A percentile compares a stretch with the other conserved stretches of the same genome.
These are phyloP conservation scores for Pichia scutulata DNA, from an alignment of 805 yeast species.

Conservation along the genomic window DNA sequence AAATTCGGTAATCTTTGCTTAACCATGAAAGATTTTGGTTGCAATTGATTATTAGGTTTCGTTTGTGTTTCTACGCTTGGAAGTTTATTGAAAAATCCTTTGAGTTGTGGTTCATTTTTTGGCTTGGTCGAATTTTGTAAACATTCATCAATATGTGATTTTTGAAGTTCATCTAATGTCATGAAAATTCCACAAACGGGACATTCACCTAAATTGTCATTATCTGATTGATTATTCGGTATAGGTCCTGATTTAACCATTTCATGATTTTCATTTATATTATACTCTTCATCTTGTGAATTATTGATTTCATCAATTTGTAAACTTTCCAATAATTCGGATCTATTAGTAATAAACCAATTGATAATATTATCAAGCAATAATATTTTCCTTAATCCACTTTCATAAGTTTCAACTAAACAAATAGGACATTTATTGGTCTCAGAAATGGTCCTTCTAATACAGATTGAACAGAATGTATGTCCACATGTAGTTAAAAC, in stretches of 20 bases:
- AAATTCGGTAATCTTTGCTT: constrained; percentile 47
- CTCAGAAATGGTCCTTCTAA: constrained; percentile 57
- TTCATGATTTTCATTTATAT: constrained; percentile 20
- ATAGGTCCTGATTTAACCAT: background rate
- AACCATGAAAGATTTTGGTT: constrained; percentile 14
- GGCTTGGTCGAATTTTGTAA: constrained; percentile 19
- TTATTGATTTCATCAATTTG: constrained; percentile 10
- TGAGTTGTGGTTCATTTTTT: background rate
- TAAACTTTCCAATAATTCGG: constrained; percentile 30
- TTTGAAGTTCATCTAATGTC: constrained; percentile 49
- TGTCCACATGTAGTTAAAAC: constrained; percentile 82
- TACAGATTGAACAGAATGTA: constrained; percentile 83
- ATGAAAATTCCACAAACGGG: constrained; percentile 57
- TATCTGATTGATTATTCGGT: constrained; percentile 5
- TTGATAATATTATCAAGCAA: constrained; percentile 63
- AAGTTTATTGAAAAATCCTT: background rate
- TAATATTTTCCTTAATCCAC: constrained; percentile 58
- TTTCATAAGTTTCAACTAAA: constrained; percentile 58
- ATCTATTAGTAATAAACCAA: constrained; percentile 41
- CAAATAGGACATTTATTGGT: constrained; percentile 73
- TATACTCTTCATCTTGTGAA: constrained; percentile 18
- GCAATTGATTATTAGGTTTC: constrained; percentile 17
- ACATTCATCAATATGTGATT: constrained; percentile 57
- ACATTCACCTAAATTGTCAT: constrained; percentile 40
- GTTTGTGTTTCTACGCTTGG: background rate